Evolutionary conservation across 2,329 filamentous ascomycete species (phyloP), one percentile per base, ranked within the genome.

Genomic region (Fusarium haematococcum): DNA sequence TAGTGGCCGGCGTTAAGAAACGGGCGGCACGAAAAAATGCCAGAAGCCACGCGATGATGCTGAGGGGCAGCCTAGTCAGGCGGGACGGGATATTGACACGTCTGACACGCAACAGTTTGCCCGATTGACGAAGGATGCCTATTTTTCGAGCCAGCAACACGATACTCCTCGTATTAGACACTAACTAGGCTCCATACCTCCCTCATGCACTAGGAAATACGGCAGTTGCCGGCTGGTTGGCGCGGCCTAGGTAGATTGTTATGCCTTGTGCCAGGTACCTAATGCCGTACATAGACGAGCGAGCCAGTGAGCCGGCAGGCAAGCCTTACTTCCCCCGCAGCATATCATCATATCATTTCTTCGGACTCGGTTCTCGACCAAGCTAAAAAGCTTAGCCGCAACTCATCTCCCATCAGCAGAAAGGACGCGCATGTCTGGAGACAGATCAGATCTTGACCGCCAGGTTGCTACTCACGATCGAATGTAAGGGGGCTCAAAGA

Each of bases 1-100:
- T 68, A 63, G 60, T 58, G 50, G 68, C 59, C 52, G 67, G 57
- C 63, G 73, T 60, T 48, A 41, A 66, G 63, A 56, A 74, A 59
- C 73, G 67, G 62, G 70, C 67, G 63, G 59, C 45, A 63, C 43
- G 23, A 54, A 16, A 30, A 63, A 54, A 62, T 33, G 59, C 30
- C 41, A 50, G 43, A 62, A 20, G 59, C 59, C 59, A 62, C 43
- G 33, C 35, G 23, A 13, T n/a, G 33, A 54, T 63, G 33, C 27
- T 56, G 32, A 56, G 48, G 33, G 25, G 33, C 23, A 50, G 20
- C 23, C 45, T 52, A 52, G 59, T 41, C 45, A n/a, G n/a, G 33
- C 11, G 45, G 23, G 13, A 32, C 60, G 23, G 60, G 45, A 41
- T 32, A 32, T 63, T 50, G 23, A 50, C 43, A 52, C 23, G 18